Percentiles rank a stretch among this genome's conserved stretches.
Evolutionary conservation across 208 protist genomes (phyloP).

Genomic region (Naegleria lovaniensis): DNA sequence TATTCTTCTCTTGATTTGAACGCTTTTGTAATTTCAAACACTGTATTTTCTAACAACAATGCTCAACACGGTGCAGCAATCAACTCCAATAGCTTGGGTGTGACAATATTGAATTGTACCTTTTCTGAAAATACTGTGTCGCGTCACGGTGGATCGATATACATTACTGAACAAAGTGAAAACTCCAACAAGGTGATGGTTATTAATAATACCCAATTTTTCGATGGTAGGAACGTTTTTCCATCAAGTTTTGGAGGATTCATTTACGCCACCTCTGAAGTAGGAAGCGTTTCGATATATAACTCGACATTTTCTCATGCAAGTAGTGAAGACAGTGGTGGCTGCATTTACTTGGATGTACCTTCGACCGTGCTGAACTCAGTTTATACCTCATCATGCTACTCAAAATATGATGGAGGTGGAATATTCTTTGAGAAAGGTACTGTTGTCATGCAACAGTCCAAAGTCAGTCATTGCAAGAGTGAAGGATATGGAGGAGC

Average conservation of each 20-base stretch:
- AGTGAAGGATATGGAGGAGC: neutral
- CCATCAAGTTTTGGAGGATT: neutral
- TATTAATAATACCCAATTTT: neutral
- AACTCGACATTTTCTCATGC: neutral
- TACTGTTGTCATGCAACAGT: neutral
- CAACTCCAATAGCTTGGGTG: neutral
- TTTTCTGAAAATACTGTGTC: neutral
- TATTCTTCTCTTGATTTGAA: neutral
- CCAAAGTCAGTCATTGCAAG: neutral
- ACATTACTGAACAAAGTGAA: neutral
- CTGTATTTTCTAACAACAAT: neutral
- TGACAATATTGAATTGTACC: neutral
- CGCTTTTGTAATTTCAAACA: neutral
- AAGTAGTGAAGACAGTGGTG: neutral
- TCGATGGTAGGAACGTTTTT: neutral
- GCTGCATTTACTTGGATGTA: neutral
- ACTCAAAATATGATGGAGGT: neutral
- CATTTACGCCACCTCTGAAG: neutral
- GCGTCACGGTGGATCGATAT: neutral
- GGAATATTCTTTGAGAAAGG: neutral
- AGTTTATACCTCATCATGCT: neutral
- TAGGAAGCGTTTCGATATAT: neutral
- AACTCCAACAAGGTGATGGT: neutral
- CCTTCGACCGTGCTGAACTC: no score
- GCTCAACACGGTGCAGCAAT: neutral